Percentiles rank a stretch among this genome's conserved stretches.
Conservation (phyloP, 106 monocot genomes). For the Acorus calamus region DNA sequence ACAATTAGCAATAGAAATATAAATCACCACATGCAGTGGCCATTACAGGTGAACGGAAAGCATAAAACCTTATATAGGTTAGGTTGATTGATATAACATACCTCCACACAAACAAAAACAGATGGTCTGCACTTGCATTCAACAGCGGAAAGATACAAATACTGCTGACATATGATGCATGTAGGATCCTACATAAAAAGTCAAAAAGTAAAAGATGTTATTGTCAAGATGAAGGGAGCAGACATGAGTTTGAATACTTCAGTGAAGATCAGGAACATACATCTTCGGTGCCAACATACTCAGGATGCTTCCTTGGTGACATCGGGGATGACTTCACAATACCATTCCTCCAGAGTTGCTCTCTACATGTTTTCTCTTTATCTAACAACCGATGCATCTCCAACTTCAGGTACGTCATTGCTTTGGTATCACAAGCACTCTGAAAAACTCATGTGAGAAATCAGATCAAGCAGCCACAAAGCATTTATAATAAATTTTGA, state of each 20-base stretch:
- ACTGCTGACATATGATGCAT: constrained; percentile 77
- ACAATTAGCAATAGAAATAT: neutral
- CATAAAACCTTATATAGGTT: too few relatives aligned
- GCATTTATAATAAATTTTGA: too few relatives aligned
- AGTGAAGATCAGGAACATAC: constrained; percentile 14
- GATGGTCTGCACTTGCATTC: constrained; percentile 51
- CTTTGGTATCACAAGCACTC: constrained; percentile 42
- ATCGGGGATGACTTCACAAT: constrained; percentile 49
- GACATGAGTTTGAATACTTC: too few relatives aligned
- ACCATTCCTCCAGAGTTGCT: constrained; percentile 53
- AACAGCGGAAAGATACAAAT: constrained; percentile 76
- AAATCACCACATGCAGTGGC: neutral
- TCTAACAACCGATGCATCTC: constrained; percentile 48
- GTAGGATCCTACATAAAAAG: constrained; percentile 57
- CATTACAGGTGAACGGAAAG: too few relatives aligned
- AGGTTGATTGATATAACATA: constrained; percentile 1
- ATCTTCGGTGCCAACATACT: constrained; percentile 61
- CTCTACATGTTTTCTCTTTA: constrained; percentile 47
- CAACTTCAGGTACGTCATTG: constrained; percentile 44
- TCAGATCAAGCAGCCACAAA: too few relatives aligned
- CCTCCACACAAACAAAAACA: constrained; percentile 68
- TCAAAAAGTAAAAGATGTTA: neutral
- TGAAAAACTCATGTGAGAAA: constrained; percentile 1
- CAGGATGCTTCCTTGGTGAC: constrained; percentile 40
- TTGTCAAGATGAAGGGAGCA: too few relatives aligned